phyloP scores from a whole-genome alignment of 768 basidiomycete species.

The Collybia sp. region DNA sequence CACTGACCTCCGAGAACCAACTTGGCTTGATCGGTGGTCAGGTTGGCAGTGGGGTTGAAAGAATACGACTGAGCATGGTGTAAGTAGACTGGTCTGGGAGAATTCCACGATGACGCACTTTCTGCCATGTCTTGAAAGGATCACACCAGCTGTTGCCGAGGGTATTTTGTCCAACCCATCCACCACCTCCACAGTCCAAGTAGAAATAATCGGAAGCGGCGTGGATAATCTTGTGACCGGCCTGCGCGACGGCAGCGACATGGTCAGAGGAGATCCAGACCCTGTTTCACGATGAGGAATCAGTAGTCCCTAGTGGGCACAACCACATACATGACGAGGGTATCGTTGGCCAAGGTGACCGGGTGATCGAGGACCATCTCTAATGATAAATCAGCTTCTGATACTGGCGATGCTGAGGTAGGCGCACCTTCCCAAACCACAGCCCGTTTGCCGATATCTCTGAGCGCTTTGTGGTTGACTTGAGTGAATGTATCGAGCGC shows the following conservation, averaged over 20 bases:
- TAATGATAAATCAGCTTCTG: slow-evolving; percentile 29
- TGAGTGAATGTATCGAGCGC: slow-evolving; percentile 62
- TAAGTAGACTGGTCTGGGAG: not conserved
- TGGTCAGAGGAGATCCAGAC: slow-evolving; percentile 71
- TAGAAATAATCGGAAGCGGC: slow-evolving; percentile 77
- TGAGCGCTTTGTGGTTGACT: slow-evolving; percentile 53
- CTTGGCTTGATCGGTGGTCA: slow-evolving; percentile 42
- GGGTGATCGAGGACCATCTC: slow-evolving; percentile 63
- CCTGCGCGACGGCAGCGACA: slow-evolving; percentile 52
- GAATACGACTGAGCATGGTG: slow-evolving; percentile 42
- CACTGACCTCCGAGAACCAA: slow-evolving; percentile 64
- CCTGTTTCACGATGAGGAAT: slow-evolving; percentile 21
- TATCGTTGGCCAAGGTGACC: slow-evolving; percentile 42
- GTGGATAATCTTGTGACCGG: slow-evolving; percentile 61
- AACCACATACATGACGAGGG: slow-evolving; percentile 48
- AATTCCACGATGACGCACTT: slow-evolving; percentile 27
- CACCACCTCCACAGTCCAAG: slow-evolving; percentile 73
- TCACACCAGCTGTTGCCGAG: slow-evolving; percentile 66
- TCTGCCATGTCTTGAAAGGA: slow-evolving; percentile 79
- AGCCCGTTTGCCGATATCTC: slow-evolving; percentile 58
- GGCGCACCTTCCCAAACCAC: slow-evolving; percentile 75
- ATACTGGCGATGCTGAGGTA: not conserved
- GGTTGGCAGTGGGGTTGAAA: slow-evolving; percentile 64
- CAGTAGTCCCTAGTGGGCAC: slow-evolving; percentile 2
- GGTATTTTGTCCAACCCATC: slow-evolving; percentile 53